These are phyloP conservation scores for Schizopora paradoxa DNA, from an alignment of 1,284 basidiomycete genomes.

Conservation along the genomic window DNA sequence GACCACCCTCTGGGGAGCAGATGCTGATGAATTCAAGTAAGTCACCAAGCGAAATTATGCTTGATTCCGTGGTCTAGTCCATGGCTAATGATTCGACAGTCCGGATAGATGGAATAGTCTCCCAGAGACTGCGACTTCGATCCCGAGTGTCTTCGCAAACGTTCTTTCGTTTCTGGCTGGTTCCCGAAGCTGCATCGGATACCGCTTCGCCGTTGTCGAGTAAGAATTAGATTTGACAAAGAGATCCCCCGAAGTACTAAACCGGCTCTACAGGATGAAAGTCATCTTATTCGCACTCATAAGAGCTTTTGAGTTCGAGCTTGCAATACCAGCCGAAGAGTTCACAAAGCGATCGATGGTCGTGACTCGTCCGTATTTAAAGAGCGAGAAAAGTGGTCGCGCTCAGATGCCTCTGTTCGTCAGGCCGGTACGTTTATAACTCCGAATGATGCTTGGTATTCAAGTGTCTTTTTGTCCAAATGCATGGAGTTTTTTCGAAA, in stretches of 20 bases:
- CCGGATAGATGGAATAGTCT: conserved; percentile 29
- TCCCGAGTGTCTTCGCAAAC: conserved; percentile 30
- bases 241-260: background rate
- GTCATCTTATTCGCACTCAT: conserved; percentile 38
- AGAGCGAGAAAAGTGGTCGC: conserved; percentile 18
- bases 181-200: conserved; percentile 33
- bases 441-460: no score
- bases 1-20: conserved; percentile 37
- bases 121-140: conserved; percentile 19
- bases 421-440: no score
- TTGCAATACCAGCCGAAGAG: conserved; percentile 24
- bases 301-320: conserved; percentile 34
- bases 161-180: conserved; percentile 30
- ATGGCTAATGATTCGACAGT: conserved; percentile 12
- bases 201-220: conserved; percentile 41
- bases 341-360: conserved; percentile 20
- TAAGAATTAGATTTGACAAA: conserved; percentile 19
- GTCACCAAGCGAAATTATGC: conserved; percentile 22
- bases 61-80: background rate
- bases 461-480: no score
- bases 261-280: conserved; percentile 31
- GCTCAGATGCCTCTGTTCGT: conserved; percentile 24
- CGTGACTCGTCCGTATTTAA: conserved; percentile 23
- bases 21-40: conserved; percentile 32
- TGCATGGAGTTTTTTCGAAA: no score